Evolutionary conservation across 2,329 filamentous ascomycete genomes (phyloP), one percentile per base, ranked within the genome.

Genomic region (Zymoseptoria ardabiliae): DNA sequence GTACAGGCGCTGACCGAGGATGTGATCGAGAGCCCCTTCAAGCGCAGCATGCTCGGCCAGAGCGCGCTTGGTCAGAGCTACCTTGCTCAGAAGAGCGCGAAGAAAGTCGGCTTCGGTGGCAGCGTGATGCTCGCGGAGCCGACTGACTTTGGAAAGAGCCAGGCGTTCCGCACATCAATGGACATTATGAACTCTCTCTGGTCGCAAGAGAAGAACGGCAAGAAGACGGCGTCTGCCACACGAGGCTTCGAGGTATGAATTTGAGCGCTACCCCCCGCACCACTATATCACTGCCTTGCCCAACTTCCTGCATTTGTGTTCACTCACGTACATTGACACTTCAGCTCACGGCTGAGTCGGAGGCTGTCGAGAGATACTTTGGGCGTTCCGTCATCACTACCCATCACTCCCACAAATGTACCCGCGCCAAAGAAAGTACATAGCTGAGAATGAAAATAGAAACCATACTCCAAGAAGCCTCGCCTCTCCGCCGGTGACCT

Each of bases 121-220:
- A 66, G 59, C 53, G 62, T 58, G 1, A 50, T 66, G 25, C 60
- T 30, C 2, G 52, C 20, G 22, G 54, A 45, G 48, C 61, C 58
- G 56, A 35, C 60, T 23, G 59, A 62, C 19, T 56, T 71, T 6
- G 63, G 65, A 22, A 68, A 68, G 60, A 71, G 68, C 50, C 84
- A 84, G 64, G 87, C 88, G 0, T 93, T 96, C 74, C 83, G 86
- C 20, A 96, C 89, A 20, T 92, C 89, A 70, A 96, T 97, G 76
- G 94, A 97, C 78, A 79, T 97, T 72, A 97, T 96, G 91, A 93
- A 96, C 72, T 96, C 91, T 53, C 79, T 97, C 58, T 97, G 95
- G 75, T 88, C 89, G 73, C 84, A 88, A 75, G 85, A 75, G 62
- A 85, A 83, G 77, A 81, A 81, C 64, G 75, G 68, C 82, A 74